Evolutionary conservation across 179 eudicot species (phyloP), one percentile per base, ranked within the genome.

Genomic region (Camellia oleifera): DNA sequence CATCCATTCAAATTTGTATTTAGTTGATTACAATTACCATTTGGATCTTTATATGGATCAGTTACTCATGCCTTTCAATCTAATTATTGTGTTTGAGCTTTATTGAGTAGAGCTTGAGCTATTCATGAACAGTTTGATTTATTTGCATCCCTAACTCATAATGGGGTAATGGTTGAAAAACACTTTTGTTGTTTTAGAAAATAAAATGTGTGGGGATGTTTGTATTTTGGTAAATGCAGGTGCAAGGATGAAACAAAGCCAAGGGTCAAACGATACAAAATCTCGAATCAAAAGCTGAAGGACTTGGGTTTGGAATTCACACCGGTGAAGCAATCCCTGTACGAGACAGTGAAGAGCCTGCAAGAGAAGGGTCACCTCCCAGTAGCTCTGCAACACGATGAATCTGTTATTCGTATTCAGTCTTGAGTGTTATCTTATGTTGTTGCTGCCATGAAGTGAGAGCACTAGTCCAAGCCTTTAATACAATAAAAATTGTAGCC

Each of bases 351-450:
- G 5, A 91, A 85, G 87, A 88, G 92, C 84, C 90, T 95, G 62
- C 97, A 95, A 79, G 97, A 93, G 26, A 95, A 92, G 84, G 97
- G 97, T 66, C 94, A 89, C 61, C 91, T 95, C 52, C 89, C 92
- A 14, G 53, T 86, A 48, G 91, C 90, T 32, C 62, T 82, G 46
- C 94, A 81, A 69, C 88, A 82, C 42, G 89, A 89, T 56, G 90
- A 90, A 12, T 56, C 53, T 15, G 5, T 11, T 0, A 77, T 91
- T 77, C 84, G 81, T 26, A 88, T 89, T 61, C 84, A 83, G 71
- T 79, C 88, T 56, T 86, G 63, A 78, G 5, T 1, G 17, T 32
- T 40, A 12, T 64, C 3, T 64, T 17, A 64, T 10, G 52, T 1
- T 48, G 52, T 48, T 4, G 7, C 52, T 48, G 52, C 26, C 26